Base-by-base conservation (phyloP, 1,284 basidiomycete genomes). In the Megacollybia platyphylla region DNA sequence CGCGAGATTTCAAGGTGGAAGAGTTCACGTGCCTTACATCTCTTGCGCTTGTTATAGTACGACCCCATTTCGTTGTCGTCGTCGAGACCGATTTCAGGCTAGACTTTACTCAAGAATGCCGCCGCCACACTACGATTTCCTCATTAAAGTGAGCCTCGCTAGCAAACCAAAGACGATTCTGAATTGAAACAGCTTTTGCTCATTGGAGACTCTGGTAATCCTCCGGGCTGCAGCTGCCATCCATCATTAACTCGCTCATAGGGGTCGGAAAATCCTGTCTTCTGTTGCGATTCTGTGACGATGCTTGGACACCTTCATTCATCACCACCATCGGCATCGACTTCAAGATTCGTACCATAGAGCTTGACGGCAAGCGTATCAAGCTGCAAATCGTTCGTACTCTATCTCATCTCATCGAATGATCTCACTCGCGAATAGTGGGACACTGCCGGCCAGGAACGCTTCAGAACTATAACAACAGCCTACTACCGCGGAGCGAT, bases 401-500 rank as follows among this genome's bases (percentile, higher is more conserved):
- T 5, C 24, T 38, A 30, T 24, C 8, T 44, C 30, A 28, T 20
- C 7, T 42, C 8, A 27, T 31, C 15, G 39, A 17, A 29, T 35
- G 40, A 32, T 41, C 45, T 38, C 39, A 24, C 44, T 39, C 32
- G 44, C 45, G 45, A 45, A 34, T 52, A 94, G 89, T 97, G 92
- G 92, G 92, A 97, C 61, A 98, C 96, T 47, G 96, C 96, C 40
- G 94, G 96, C 34, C 96, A 98, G 70, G 96, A 99, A 69, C 85
- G 96, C 31, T 99, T 99, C 74, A 77, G 94, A 57, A 98, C 96
- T 36, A 99, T 99, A 63, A 98, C 96, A 36, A 97, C 94, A 7
- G 93, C 96, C n/a, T 99, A 99, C 67, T 99, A 99, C 71, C 86
- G 96, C 53, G 96, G 96, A 37, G 96, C 96, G 11, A 98, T 98